A percentile compares a stretch with the other conserved stretches of the same genome.
These are phyloP conservation scores for Lentinula detonsa DNA, from an alignment of 768 basidiomycete genomes.

Conservation along the genomic window DNA sequence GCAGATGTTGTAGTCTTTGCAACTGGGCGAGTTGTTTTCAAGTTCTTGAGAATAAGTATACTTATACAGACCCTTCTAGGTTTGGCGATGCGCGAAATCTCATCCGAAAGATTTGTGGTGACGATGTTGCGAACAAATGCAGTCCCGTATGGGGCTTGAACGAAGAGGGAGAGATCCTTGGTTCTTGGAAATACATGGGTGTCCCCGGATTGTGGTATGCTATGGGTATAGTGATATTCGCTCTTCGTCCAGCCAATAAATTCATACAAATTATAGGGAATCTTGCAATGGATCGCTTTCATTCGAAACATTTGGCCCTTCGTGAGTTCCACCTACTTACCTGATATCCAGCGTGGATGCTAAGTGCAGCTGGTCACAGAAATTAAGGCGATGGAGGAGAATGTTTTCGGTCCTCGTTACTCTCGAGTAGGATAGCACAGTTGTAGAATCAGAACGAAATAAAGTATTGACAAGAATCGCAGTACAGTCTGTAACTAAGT, in stretches of 20 bases:
- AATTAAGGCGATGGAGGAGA: constrained; percentile 63
- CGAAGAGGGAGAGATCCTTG: constrained; percentile 56
- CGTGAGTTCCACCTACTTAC: constrained; percentile 36
- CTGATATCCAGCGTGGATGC: background rate
- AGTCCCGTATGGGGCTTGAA: constrained; percentile 57
- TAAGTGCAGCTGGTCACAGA: constrained; percentile 30
- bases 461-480: background rate
- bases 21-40: constrained; percentile 38
- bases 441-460: no score
- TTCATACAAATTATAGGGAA: constrained; percentile 34
- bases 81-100: constrained; percentile 35
- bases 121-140: constrained; percentile 36
- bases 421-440: background rate
- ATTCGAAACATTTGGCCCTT: constrained; percentile 62
- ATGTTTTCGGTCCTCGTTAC: constrained; percentile 30
- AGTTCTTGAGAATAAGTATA: background rate
- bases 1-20: constrained; percentile 57
- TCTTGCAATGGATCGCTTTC: constrained; percentile 55
- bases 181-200: constrained; percentile 44
- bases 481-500: background rate
- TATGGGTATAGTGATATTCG: background rate
- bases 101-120: constrained; percentile 40
- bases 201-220: constrained; percentile 47
- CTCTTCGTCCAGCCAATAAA: background rate
- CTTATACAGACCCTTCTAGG: constrained; percentile 20